Evolutionary conservation across 2,329 filamentous ascomycete genomes (phyloP).

Genomic region (Chaetomium olivaceum): DNA sequence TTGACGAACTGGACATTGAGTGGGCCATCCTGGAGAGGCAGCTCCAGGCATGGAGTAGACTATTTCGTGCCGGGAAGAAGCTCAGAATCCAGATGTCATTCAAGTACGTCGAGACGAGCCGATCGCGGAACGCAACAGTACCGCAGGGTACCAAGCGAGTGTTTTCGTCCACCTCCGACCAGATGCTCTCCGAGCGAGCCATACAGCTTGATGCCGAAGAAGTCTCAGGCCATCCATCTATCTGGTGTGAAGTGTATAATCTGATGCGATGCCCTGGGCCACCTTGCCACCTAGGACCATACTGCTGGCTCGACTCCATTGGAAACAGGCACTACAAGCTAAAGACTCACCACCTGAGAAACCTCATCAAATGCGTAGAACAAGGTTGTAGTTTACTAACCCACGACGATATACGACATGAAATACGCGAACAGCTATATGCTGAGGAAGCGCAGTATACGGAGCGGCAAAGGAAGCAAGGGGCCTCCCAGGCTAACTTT

Average conservation of each 20-base stretch:
- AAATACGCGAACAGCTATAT: neutral
- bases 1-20: conserved; percentile 4
- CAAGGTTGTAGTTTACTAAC: neutral
- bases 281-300: neutral
- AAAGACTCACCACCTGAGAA: neutral
- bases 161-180: neutral
- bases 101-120: neutral
- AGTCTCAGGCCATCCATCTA: neutral
- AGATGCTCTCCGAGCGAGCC: neutral
- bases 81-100: neutral
- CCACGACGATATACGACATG: neutral
- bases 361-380: neutral
- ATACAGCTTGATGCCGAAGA: neutral
- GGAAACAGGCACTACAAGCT: neutral
- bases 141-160: neutral
- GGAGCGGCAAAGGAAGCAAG: neutral
- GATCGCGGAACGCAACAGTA: neutral
- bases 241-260: neutral
- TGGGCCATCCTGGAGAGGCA: conserved; percentile 4
- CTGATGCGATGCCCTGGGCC: neutral
- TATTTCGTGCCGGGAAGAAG: neutral
- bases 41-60: neutral
- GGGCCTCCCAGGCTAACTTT: neutral
- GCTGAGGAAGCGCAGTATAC: neutral
- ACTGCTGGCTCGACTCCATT: neutral